Base-by-base conservation (phyloP, 495 filamentous ascomycete species). In the Jackrogersella minutella region DNA sequence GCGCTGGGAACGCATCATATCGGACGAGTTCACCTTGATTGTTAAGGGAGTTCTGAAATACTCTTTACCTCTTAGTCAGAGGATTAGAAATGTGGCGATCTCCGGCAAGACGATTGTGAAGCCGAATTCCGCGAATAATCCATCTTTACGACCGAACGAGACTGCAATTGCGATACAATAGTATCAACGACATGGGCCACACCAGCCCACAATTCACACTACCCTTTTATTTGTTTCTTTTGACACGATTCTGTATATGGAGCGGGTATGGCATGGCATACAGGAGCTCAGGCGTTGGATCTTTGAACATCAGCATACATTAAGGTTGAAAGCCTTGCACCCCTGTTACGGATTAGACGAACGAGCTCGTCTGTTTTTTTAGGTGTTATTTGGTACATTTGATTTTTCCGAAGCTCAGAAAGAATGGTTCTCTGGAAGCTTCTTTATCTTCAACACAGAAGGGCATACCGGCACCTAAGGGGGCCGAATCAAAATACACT, bases 1-100 rank as follows among this genome's bases (percentile, higher is more conserved):
- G 74, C 86, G 94, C 53, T 99, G 95, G 95, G 93, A 97, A 74
- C 84, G 86, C 41, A 93, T 98, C 24, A 78, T 98, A 24, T 83
- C 93, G 69, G 88, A 97, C 77, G 90, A 93, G 30, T 99, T 98
- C 64, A 91, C 96, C 58, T 80, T 99, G 52, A 92, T 97, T 59
- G 87, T 98, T 26, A 87, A 93, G 51, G 95, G 95, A 34, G 88
- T 93, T 5, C 77, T 99, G 70, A 91, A 91, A 74, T 99, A 99
- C 71, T 88, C 90, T 26, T 81, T 97, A 16, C 95, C 95, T 9
- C 81, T 99, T 52, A 93, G 85, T 69, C 88, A 88, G 31, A 85
- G 85, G 36, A 80, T 87, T 47, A 81, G 87, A 64, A 86, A 78
- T 19, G 78, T 82, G 19, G 76, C 77, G 9, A 82, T 86, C 22